Percentiles rank a stretch among this genome's conserved stretches.
Conservation (phyloP, 2,329 filamentous ascomycete genomes). For the Sordariomycetes sp. region DNA sequence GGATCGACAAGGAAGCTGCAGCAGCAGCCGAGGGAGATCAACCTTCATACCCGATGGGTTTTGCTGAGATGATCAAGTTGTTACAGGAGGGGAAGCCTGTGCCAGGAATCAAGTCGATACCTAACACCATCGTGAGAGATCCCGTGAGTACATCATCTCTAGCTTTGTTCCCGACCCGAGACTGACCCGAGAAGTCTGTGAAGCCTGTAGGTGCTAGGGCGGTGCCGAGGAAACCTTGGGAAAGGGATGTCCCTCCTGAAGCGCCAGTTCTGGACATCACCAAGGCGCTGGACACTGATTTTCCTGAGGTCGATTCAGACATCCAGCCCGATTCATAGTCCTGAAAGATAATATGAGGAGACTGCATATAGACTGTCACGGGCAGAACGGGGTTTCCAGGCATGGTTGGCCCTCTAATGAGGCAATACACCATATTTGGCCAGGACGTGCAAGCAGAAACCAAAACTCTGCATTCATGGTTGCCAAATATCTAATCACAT, state of each 20-base stretch:
- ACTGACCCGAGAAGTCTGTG: constrained; percentile 23
- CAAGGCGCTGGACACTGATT: constrained; percentile 21
- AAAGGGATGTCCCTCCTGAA: constrained; percentile 38
- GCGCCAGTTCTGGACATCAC: constrained; percentile 10
- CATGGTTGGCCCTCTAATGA: too few species aligned
- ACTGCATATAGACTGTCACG: too few species aligned
- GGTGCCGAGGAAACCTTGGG: constrained; percentile 65
- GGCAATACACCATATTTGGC: too few species aligned
- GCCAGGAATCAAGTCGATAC: constrained; percentile 81
- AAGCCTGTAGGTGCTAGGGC: constrained; percentile 37
- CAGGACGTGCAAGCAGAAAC: neutral
- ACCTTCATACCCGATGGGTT: constrained; percentile 71
- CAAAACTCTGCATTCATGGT: constrained; percentile 1
- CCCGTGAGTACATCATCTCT: constrained; percentile 51
- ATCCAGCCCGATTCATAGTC: constrained; percentile 12
- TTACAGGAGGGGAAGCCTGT: constrained; percentile 76
- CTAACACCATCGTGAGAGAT: constrained; percentile 65
- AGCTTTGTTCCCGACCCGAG: neutral
- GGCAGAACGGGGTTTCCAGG: too few species aligned
- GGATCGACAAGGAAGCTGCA: constrained; percentile 26
- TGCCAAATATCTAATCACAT: constrained; percentile 3
- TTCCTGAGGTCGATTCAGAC: constrained; percentile 25
- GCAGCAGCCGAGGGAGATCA: constrained; percentile 24
- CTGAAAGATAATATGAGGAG: neutral
- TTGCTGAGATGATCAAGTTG: constrained; percentile 77